Conservation (phyloP, 371 early-diverging fungal genomes). For the Mucor circinelloides region DNA sequence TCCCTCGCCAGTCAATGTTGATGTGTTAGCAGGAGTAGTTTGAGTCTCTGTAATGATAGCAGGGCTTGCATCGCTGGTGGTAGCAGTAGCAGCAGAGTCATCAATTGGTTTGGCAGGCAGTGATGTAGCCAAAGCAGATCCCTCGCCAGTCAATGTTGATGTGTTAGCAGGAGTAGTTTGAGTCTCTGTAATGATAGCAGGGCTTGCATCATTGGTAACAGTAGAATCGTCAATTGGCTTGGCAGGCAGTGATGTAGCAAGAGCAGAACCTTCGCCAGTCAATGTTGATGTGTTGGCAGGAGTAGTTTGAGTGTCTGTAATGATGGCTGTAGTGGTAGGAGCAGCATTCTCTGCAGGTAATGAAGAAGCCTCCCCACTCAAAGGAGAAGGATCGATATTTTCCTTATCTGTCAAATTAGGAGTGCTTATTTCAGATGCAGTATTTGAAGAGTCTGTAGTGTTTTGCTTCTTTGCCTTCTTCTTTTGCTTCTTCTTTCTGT, state of each 20-base stretch:
- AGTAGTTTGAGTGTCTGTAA: not conserved
- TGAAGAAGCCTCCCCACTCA: not conserved
- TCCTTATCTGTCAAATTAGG: constrained; percentile 4
- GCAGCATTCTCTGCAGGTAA: not conserved
- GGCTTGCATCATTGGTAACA: no score
- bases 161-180: not conserved
- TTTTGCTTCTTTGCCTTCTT: constrained; percentile 15
- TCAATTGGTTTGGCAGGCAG: not conserved
- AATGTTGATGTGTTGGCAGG: not conserved
- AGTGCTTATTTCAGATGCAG: not conserved
- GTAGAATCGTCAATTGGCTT: not conserved
- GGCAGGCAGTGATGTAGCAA: not conserved
- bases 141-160: not conserved
- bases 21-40: not conserved
- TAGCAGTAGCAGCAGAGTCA: not conserved
- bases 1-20: not conserved
- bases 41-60: not conserved
- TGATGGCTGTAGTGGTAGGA: not conserved
- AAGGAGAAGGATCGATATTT: not conserved
- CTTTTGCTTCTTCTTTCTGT: constrained; percentile 19
- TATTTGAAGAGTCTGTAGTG: not conserved
- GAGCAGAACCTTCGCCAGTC: not conserved
- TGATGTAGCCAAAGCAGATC: not conserved
- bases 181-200: not conserved
- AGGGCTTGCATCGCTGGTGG: not conserved